Evolutionary conservation across 495 filamentous ascomycete genomes (phyloP), one percentile per base, ranked within the genome.

Genomic region (Aspergillus nanangensis): DNA sequence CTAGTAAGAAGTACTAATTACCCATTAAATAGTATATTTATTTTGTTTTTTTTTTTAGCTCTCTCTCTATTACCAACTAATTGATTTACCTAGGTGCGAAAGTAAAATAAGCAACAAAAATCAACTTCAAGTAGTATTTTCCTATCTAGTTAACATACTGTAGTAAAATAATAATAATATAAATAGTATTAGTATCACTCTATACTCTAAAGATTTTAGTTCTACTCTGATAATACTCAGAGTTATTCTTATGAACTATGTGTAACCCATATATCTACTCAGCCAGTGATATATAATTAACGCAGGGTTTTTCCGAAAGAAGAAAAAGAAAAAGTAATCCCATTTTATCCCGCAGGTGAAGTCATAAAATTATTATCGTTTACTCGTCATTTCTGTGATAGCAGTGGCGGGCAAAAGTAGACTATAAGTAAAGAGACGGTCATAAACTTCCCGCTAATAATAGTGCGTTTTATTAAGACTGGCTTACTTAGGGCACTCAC

Each of bases 31-130:
- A 18, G 34, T 15, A 37, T 37, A 17, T 37, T 37, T 18, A 37
- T n/a, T n/a, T n/a, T n/a, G n/a, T n/a, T n/a, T n/a, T n/a, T n/a
- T 37, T 37, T 37, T 17, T 18, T 15, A 37, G 34, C 27, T 13
- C 34, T 37, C 34, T 37, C 34, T 37, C 34, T 18, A 37, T 37
- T 37, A 15, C 34, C 34, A 37, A n/a, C n/a, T n/a, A n/a, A 37
- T 37, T 13, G 34, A 37, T 37, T 8, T 37, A 7, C 9, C 34
- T 18, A 15, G 14, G 17, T 18, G 34, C 34, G 34, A 37, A 18
- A 37, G 34, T 37, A 17, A 37, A 37, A 37, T 15, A 17, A 37
- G 34, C 34, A 37, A 37, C 14, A 37, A 37, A 37, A 37, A 31
- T 31, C 34, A 37, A 37, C 34, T 37, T 37, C 14, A 37, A 37